Conservation (phyloP, 2,329 filamentous ascomycete species). For the Hypocreales sp. region DNA sequence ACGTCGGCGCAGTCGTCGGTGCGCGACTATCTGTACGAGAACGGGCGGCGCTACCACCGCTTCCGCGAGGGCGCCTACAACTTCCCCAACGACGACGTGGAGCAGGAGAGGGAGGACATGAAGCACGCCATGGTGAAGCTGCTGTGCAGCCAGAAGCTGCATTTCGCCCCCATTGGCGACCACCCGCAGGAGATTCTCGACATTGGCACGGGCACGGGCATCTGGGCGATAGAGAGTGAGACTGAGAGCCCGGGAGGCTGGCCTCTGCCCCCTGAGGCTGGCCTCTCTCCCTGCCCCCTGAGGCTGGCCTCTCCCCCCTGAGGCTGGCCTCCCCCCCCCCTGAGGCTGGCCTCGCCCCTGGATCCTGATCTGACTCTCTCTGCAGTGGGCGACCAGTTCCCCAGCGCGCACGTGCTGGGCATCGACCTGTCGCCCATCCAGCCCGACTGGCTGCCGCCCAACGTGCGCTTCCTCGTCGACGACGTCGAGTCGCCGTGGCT, state of each 20-base stretch:
- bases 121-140: constrained; percentile 36
- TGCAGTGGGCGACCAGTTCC: constrained; percentile 30
- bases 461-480: constrained; percentile 39
- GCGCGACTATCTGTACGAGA: constrained; percentile 36
- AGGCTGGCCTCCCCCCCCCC: too few relatives aligned
- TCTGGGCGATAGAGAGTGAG: constrained; percentile 41
- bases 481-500: constrained; percentile 42
- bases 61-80: constrained; percentile 39
- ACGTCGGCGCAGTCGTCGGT: constrained; percentile 24
- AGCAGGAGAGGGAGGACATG: constrained; percentile 43
- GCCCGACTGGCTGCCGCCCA: constrained; percentile 35
- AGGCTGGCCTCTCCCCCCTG: too few relatives aligned
- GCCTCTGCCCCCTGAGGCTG: too few relatives aligned
- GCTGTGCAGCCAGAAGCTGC: constrained; percentile 29
- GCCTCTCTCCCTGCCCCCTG: too few relatives aligned
- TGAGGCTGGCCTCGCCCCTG: too few relatives aligned
- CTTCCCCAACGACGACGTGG: constrained; percentile 44
- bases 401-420: constrained; percentile 26
- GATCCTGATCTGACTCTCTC: too few relatives aligned
- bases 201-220: constrained; percentile 42
- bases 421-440: constrained; percentile 33
- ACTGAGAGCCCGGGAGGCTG: too few relatives aligned
- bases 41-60: constrained; percentile 42
- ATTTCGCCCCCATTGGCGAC: constrained; percentile 33
- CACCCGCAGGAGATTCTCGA: constrained; percentile 36